Evolutionary conservation across 768 basidiomycete genomes (phyloP), one percentile per base, ranked within the genome.

Genomic region (Leccinum variicolor): DNA sequence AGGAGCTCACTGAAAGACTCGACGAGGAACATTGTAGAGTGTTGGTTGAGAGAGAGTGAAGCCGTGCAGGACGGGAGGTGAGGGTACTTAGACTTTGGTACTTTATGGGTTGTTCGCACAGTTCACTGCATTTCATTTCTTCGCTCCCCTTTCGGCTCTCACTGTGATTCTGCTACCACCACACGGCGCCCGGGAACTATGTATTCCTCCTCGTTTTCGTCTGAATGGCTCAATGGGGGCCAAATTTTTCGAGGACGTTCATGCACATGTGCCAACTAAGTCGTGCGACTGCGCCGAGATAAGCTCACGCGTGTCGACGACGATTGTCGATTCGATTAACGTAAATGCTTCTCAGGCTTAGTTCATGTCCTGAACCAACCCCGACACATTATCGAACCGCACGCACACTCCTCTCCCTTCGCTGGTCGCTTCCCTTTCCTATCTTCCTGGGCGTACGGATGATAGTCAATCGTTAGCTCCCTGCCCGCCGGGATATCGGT

Each of bases 391-490:
- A 41, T 56, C 15, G 73, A 58, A 3, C 67, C 76, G 52, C 81
- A 82, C 50, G 59, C 63, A 58, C 81, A 82, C 1, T 58, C 60
- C 4, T 61, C 67, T 13, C 64, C 64, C 11, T 67, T 69, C 11
- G 65, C 61, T 1, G 73, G 71, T 7, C 68, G 62, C 28, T 62
- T 68, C 11, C 68, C 64, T 33, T 62, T 67, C 28, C 52, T 64
- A 43, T 66, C 60, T 33, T 71, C 71, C 6, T 63, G 62, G 10
- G 68, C 69, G 29, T 69, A 60, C 1, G 88, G 87, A 57, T 84
- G 75, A 61, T 89, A 90, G 66, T 89, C 84, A 21, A 89, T 77
- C 0, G 82, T 83, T 4, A 89, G 77, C 59, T 89, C 87, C 1
- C 76, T 80, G 25, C 73, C 67, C 0, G 81, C 76, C 0, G 73